phyloP scores from a whole-genome alignment of 2,329 filamentous ascomycete species.

The Gnomoniopsis smithogilvyi region DNA sequence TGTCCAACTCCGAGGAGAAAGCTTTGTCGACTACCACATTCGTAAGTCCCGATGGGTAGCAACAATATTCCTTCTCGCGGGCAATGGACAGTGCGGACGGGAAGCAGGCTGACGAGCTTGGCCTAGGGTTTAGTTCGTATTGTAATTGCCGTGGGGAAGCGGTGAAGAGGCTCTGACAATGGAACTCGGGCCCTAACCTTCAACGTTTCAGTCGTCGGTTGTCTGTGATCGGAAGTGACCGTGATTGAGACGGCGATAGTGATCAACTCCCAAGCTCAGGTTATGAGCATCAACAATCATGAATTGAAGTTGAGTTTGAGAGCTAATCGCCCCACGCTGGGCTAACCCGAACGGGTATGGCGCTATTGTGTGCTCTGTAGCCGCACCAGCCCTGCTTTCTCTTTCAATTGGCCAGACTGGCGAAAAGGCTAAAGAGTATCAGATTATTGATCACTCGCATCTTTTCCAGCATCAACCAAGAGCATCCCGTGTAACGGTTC shows the following conservation, averaged over 20 bases:
- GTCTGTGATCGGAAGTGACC: neutral
- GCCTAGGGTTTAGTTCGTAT: constrained; percentile 4
- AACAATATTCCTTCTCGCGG: neutral
- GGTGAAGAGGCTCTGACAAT: neutral
- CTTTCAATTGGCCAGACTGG: neutral
- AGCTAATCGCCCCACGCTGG: constrained; percentile 1
- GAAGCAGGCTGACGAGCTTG: neutral
- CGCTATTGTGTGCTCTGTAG: neutral
- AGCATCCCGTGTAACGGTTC: neutral
- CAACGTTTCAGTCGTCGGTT: constrained; percentile 5
- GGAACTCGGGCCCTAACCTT: neutral
- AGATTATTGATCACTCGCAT: too few species aligned
- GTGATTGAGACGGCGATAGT: neutral
- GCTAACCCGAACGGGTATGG: neutral
- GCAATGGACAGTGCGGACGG: neutral
- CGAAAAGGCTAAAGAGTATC: neutral
- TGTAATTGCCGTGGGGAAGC: neutral
- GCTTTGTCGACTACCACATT: neutral
- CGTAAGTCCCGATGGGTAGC: neutral
- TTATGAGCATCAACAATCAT: neutral
- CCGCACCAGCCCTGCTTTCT: neutral
- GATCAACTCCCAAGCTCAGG: neutral
- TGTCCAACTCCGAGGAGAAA: neutral
- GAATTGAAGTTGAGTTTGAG: constrained; percentile 7
- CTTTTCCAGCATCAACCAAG: neutral